A percentile compares a stretch with the other conserved stretches of the same genome.
These are phyloP conservation scores for Smallanthus sonchifolius DNA, from an alignment of 129 eudicot species.

Conservation along the genomic window DNA sequence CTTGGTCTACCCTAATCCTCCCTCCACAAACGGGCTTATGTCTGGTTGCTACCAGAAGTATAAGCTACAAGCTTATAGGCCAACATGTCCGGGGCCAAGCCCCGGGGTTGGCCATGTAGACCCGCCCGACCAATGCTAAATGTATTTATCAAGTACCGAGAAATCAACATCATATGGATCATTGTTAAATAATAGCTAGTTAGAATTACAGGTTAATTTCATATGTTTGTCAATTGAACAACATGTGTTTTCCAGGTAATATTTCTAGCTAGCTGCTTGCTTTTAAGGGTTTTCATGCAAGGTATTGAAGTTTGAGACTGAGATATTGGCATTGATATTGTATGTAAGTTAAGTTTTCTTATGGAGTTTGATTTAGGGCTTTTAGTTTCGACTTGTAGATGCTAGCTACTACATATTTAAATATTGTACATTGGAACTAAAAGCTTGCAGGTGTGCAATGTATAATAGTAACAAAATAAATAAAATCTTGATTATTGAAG, in stretches of 20 bases:
- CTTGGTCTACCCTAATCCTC: slow-evolving; percentile 2
- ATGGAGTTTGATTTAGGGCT: neutral
- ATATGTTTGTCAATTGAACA: slow-evolving; percentile 7
- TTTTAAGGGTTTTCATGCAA: neutral
- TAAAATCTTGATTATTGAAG: neutral
- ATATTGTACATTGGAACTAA: neutral
- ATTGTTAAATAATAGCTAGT: neutral
- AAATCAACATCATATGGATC: neutral
- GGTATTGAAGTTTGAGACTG: neutral
- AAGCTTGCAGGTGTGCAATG: neutral
- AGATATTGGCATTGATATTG: neutral
- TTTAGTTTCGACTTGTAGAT: neutral
- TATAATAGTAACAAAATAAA: neutral
- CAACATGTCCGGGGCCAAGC: slow-evolving; percentile 47
- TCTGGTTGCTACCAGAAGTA: slow-evolving; percentile 22
- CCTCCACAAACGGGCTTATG: slow-evolving; percentile 6
- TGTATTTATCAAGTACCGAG: neutral
- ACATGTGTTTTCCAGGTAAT: neutral
- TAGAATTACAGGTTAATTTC: neutral
- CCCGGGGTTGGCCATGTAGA: slow-evolving; percentile 40
- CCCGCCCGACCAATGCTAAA: slow-evolving; percentile 28
- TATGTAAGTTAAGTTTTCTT: neutral
- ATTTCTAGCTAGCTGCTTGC: neutral
- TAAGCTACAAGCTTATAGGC: slow-evolving; percentile 29
- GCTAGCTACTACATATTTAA: neutral